Conservation (phyloP, 331 rosid genomes). For the Acacia pycnantha region DNA sequence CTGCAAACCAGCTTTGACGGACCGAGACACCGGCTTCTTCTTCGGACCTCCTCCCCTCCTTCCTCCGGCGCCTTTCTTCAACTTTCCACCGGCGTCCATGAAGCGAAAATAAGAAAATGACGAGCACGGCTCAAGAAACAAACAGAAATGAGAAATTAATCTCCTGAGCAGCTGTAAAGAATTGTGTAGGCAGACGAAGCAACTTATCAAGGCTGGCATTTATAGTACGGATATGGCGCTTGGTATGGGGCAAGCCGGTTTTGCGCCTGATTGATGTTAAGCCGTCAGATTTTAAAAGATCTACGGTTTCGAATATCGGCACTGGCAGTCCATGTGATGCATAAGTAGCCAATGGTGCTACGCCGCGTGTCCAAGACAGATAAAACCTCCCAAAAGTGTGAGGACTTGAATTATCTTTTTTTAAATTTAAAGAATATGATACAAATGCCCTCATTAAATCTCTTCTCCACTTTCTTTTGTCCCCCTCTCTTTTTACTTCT, state of each 20-base stretch:
- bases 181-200: not conserved
- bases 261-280: not conserved
- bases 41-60: constrained; percentile 1
- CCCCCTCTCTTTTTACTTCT: no score
- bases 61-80: constrained; percentile 1
- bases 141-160: not conserved
- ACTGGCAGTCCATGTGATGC: not conserved
- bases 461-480: no score
- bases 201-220: not conserved
- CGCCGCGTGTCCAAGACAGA: not conserved
- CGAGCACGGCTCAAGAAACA: not conserved
- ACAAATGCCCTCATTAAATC: no score
- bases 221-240: not conserved
- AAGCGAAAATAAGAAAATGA: not conserved
- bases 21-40: not conserved
- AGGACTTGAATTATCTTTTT: no score
- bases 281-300: not conserved
- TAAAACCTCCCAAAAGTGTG: not conserved
- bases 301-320: not conserved
- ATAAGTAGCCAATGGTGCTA: not conserved
- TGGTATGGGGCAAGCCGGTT: not conserved
- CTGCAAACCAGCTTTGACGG: not conserved
- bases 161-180: not conserved
- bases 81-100: not conserved
- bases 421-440: no score